A percentile compares a stretch with the other conserved stretches of the same genome.
Conservation (phyloP, 768 basidiomycete species). For the Dacryopinax spathularia region DNA sequence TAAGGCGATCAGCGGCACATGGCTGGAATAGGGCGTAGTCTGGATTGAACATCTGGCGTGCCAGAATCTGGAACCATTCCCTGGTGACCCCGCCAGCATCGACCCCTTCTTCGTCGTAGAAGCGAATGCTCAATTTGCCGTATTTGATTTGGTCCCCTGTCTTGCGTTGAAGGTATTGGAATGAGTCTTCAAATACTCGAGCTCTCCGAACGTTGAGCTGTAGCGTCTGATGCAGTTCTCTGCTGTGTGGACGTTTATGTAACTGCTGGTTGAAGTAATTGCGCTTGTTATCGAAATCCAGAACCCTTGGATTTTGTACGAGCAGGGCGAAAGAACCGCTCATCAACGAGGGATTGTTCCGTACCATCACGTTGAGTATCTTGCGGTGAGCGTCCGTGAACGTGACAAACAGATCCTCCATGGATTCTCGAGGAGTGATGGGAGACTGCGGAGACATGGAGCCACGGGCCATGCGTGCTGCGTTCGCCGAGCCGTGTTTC, state of each 20-base stretch:
- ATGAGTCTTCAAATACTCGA: conserved; percentile 95
- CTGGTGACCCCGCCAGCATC: conserved; percentile 96
- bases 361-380: conserved; percentile 90
- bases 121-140: conserved; percentile 91
- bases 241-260: conserved; percentile 61
- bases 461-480: conserved; percentile 42
- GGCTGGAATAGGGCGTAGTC: conserved; percentile 98
- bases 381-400: conserved; percentile 92
- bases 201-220: conserved; percentile 81
- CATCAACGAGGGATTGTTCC: conserved; percentile 95
- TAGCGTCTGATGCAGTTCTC: conserved; percentile 70
- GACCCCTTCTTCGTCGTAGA: conserved; percentile 94
- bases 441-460: conserved; percentile 41
- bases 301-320: conserved; percentile 86
- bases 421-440: conserved; percentile 35
- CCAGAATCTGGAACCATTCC: conserved; percentile 97
- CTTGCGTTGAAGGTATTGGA: conserved; percentile 77
- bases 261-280: conserved; percentile 90
- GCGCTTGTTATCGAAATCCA: conserved; percentile 99
- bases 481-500: conserved; percentile 30
- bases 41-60: conserved; percentile 97
- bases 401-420: conserved; percentile 81
- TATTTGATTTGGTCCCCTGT: conserved; percentile 94
- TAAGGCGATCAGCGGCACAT: conserved; percentile 84
- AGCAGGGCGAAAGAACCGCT: conserved; percentile 94